Percentiles rank a stretch among this genome's conserved stretches.
phyloP scores from a whole-genome alignment of 495 filamentous ascomycete species.

The Penicillium simplicissimum region DNA sequence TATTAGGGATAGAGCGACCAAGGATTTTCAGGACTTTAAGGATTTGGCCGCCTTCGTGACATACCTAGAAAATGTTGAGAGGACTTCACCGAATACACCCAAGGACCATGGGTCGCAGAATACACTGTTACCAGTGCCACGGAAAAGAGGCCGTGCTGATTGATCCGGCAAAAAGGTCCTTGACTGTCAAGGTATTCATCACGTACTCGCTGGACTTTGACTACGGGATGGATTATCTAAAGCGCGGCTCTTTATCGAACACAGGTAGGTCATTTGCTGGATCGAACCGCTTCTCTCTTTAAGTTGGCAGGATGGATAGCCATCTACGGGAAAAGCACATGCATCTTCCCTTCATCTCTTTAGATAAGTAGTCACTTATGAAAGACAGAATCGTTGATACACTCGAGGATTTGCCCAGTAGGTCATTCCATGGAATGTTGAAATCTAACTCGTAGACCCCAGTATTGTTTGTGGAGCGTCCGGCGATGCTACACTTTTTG shows the following conservation, averaged over 20 bases:
- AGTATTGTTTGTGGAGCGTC: too few relatives aligned
- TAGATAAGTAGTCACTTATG: neutral
- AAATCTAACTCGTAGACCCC: too few relatives aligned
- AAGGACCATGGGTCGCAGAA: neutral
- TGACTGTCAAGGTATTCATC: neutral
- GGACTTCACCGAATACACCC: neutral
- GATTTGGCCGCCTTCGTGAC: slow-evolving; percentile 15
- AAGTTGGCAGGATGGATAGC: neutral
- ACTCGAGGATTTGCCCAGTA: neutral
- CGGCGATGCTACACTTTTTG: too few relatives aligned
- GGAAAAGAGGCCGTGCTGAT: neutral
- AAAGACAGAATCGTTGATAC: neutral
- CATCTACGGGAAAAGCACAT: neutral
- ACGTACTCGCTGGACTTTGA: neutral
- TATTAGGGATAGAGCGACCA: slow-evolving; percentile 3
- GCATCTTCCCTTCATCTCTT: neutral
- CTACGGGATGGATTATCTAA: neutral
- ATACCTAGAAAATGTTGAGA: slow-evolving; percentile 19
- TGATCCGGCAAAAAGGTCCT: neutral
- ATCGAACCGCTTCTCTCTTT: neutral
- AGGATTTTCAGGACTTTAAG: slow-evolving; percentile 7
- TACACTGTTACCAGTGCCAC: neutral
- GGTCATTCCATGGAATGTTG: too few relatives aligned
- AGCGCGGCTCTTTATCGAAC: neutral
- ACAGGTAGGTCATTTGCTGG: neutral